Percentiles rank a stretch among this genome's conserved stretches.
Conservation (phyloP, 805 yeast species). For the Myxozyma neglecta region DNA sequence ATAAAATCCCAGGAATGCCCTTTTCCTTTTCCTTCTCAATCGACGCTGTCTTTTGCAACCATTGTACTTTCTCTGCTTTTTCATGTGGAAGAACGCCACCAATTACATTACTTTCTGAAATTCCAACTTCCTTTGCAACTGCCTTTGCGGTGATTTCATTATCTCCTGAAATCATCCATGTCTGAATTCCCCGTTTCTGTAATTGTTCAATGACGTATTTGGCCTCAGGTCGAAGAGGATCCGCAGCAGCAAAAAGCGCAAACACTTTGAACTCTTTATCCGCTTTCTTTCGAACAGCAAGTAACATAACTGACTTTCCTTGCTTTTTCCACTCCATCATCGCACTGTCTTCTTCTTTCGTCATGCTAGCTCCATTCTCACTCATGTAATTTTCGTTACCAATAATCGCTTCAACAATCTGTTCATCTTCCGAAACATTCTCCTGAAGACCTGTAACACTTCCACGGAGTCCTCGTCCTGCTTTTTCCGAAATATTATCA, state of each 20-base stretch:
- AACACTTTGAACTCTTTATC: slow-evolving; percentile 44
- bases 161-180: slow-evolving; percentile 81
- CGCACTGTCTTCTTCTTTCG: slow-evolving; percentile 40
- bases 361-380: slow-evolving; percentile 48
- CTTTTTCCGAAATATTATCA: slow-evolving; percentile 52
- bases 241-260: slow-evolving; percentile 60
- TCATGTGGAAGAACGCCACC: slow-evolving; percentile 75
- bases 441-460: slow-evolving; percentile 37
- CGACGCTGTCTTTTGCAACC: slow-evolving; percentile 50
- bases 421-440: slow-evolving; percentile 12
- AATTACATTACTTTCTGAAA: slow-evolving; percentile 51
- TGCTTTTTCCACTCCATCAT: slow-evolving; percentile 58
- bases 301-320: slow-evolving; percentile 63
- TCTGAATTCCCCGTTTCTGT: slow-evolving; percentile 48
- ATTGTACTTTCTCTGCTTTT: slow-evolving; percentile 59
- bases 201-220: slow-evolving; percentile 49
- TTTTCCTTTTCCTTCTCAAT: slow-evolving; percentile 4
- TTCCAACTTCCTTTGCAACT: slow-evolving; percentile 63
- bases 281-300: slow-evolving; percentile 44
- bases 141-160: slow-evolving; percentile 65
- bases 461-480: slow-evolving; percentile 64
- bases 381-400: slow-evolving; percentile 64
- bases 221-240: slow-evolving; percentile 55
- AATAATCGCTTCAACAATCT: slow-evolving; percentile 34
- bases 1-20: slow-evolving; percentile 1